Percentiles rank a stretch among this genome's conserved stretches.
Evolutionary conservation across 2,329 filamentous ascomycete species (phyloP).

Genomic region (Sarocladium oryzae): DNA sequence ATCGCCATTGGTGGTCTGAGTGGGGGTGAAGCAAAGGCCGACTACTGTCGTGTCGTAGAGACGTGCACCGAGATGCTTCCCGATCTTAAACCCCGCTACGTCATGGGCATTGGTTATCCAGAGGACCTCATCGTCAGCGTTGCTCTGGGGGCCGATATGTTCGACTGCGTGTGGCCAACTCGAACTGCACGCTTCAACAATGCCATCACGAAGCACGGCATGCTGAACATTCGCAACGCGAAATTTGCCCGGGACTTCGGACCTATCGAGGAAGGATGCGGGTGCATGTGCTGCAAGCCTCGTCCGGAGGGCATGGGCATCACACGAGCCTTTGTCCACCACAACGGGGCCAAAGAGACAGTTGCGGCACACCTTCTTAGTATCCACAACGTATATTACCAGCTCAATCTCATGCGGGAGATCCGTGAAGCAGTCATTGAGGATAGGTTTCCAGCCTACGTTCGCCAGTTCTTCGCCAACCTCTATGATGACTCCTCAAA

Average conservation of each 20-base stretch:
- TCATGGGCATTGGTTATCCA: slow-evolving; percentile 98
- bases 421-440: slow-evolving; percentile 72
- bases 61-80: slow-evolving; percentile 82
- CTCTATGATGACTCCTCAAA: slow-evolving; percentile 56
- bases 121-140: slow-evolving; percentile 93
- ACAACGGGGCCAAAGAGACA: slow-evolving; percentile 90
- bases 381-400: slow-evolving; percentile 93
- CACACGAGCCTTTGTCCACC: slow-evolving; percentile 83
- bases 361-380: slow-evolving; percentile 79
- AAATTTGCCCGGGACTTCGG: slow-evolving; percentile 72
- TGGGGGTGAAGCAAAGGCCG: slow-evolving; percentile 87
- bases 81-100: slow-evolving; percentile 90
- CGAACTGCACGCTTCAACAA: slow-evolving; percentile 94
- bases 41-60: slow-evolving; percentile 85
- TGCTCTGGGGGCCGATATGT: slow-evolving; percentile 96
- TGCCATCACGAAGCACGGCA: slow-evolving; percentile 73
- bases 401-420: slow-evolving; percentile 74
- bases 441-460: slow-evolving; percentile 71
- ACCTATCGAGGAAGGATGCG: slow-evolving; percentile 77
- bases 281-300: slow-evolving; percentile 69
- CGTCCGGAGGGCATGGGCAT: slow-evolving; percentile 69
- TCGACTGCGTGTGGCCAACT: slow-evolving; percentile 98
- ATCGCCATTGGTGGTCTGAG: slow-evolving; percentile 95
- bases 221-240: slow-evolving; percentile 77
- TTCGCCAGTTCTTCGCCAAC: slow-evolving; percentile 70